Evolutionary conservation across 495 filamentous ascomycete genomes (phyloP), one percentile per base, ranked within the genome.

Genomic region (Trichoderma parareesei): DNA sequence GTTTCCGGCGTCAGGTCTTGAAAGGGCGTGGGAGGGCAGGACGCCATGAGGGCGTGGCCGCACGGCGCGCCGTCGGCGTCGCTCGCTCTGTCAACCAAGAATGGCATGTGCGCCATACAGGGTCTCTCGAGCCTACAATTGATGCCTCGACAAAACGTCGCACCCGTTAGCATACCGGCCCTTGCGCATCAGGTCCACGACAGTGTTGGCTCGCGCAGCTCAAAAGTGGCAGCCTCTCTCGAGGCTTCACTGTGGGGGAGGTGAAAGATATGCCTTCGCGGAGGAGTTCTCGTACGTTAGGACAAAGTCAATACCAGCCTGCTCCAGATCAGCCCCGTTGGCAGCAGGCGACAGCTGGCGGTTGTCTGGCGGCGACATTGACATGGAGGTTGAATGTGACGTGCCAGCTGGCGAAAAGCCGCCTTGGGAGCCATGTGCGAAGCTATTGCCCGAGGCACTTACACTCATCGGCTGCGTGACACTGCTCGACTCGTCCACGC

Each of bases 281-380:
- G 80, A 80, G 75, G 79, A 70, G 76, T 73, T 72, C 42, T 85
- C 91, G 79, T 90, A 97, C 92, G 89, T 90, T 77, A 97, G 84
- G 62, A 98, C 92, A 81, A 98, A 97, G 73, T 98, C 93, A 73
- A 98, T 89, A 68, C 92, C 93, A 60, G 93, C 82, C 70, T 96
- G 90, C 69, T 89, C 87, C 75, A 94, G 95, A 69, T 96, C 92
- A 67, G 91, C 75, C 5, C 61, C 75, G 66, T 27, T 76, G 68
- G 11, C 65, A 61, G 13, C 63, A 66, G 55, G 67, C 48, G 65
- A 66, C 42, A 60, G 66, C 20, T 67, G 68, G 60, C 71, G 76
- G 73, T 62, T 79, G 70, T 66, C 73, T 27, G 27, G 27, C 64
- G 42, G 72, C 65, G 65, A 72, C 75, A 65, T 67, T 67, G 62